Conservation (phyloP, 805 yeast genomes). For the Nakazawaea ambrosiae region DNA sequence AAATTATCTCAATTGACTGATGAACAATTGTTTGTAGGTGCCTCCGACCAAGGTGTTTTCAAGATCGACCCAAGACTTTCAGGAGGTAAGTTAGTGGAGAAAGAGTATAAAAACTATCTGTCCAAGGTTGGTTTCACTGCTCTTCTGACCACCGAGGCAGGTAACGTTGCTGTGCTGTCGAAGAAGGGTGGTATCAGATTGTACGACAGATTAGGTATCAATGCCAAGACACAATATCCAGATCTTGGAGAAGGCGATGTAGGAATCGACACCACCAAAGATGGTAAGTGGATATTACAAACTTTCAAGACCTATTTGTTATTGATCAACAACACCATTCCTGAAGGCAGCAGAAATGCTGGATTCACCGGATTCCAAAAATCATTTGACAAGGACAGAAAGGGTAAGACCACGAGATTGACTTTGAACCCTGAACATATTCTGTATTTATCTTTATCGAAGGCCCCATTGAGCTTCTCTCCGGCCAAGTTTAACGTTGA, state of each 20-base stretch:
- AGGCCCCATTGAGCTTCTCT: slow-evolving; percentile 50
- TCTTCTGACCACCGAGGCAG: slow-evolving; percentile 64
- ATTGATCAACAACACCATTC: slow-evolving; percentile 59
- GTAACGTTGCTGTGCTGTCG: slow-evolving; percentile 73
- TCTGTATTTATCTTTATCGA: slow-evolving; percentile 49
- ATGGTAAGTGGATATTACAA: slow-evolving; percentile 77
- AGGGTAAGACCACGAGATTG: slow-evolving; percentile 65
- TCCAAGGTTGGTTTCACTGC: slow-evolving; percentile 51
- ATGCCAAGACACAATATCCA: slow-evolving; percentile 75
- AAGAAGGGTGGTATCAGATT: slow-evolving; percentile 69
- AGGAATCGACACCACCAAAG: slow-evolving; percentile 66
- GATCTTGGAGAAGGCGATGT: slow-evolving; percentile 72
- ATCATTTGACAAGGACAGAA: slow-evolving; percentile 54
- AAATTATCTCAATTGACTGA: slow-evolving; percentile 69
- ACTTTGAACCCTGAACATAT: slow-evolving; percentile 67
- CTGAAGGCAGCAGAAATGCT: slow-evolving; percentile 51
- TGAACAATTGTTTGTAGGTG: slow-evolving; percentile 71
- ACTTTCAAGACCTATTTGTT: slow-evolving; percentile 70
- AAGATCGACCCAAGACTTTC: slow-evolving; percentile 72
- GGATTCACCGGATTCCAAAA: slow-evolving; percentile 59
- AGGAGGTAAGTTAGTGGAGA: slow-evolving; percentile 52
- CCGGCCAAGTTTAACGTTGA: slow-evolving; percentile 76
- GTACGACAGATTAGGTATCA: slow-evolving; percentile 63
- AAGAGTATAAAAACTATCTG: slow-evolving; percentile 45
- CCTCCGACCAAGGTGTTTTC: slow-evolving; percentile 59